Conservation (phyloP, 345 rosid genomes). For the Eucalyptus curtisii region DNA sequence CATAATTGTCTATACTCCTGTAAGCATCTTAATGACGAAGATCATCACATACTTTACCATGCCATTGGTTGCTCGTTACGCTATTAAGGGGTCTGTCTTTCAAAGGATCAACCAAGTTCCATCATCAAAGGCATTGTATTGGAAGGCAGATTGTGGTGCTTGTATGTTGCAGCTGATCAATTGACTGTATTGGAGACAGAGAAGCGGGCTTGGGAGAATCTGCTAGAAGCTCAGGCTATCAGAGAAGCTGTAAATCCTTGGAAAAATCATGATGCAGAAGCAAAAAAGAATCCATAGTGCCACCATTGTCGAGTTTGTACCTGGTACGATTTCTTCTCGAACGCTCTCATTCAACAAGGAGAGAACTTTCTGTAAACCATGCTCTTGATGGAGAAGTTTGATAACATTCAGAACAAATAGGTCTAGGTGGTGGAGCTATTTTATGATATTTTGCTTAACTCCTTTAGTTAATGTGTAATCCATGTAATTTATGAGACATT, state of each 20-base stretch:
- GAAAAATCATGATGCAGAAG: too few species aligned
- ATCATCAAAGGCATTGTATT: not conserved
- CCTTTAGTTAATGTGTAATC: not conserved
- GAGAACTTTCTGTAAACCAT: not conserved
- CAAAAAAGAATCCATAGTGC: constrained; percentile 11
- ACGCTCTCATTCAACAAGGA: not conserved
- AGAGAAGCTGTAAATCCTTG: too few species aligned
- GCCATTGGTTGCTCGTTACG: not conserved
- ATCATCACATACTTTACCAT: not conserved
- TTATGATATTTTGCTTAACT: not conserved
- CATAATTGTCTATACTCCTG: too few species aligned
- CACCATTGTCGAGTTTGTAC: not conserved
- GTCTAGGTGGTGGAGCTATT: not conserved
- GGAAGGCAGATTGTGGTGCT: not conserved
- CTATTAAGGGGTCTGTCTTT: not conserved
- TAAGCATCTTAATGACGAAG: not conserved
- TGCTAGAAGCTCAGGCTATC: too few species aligned
- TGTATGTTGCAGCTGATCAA: constrained; percentile 36
- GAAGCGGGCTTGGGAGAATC: too few species aligned
- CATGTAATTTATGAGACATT: not conserved
- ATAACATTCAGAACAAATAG: not conserved
- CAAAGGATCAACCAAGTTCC: not conserved
- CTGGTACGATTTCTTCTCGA: not conserved
- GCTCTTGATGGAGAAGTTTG: not conserved
- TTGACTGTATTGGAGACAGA: constrained; percentile 39